These are phyloP conservation scores for Drechslerella stenobrocha DNA, from an alignment of 2,329 filamentous ascomycete species.

Conservation along the genomic window DNA sequence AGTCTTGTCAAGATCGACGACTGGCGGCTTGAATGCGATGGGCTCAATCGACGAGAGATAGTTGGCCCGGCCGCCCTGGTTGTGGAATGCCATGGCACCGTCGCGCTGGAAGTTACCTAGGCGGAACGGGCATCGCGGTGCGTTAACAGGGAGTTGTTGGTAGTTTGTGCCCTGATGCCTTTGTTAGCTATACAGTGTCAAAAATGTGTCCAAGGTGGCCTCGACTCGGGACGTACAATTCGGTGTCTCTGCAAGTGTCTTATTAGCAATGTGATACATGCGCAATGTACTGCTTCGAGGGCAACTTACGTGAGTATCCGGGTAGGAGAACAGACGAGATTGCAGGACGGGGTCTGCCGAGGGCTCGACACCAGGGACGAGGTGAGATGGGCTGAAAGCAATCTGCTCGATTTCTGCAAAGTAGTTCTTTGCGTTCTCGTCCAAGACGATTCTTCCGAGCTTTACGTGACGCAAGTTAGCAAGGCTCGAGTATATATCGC, in stretches of 20 bases:
- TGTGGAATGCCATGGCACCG: slow-evolving; percentile 68
- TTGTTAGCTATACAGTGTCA: slow-evolving; percentile 54
- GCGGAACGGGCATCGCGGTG: slow-evolving; percentile 55
- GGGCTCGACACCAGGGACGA: slow-evolving; percentile 69
- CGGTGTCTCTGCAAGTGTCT: slow-evolving; percentile 32
- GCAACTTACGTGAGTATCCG: slow-evolving; percentile 62
- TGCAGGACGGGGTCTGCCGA: slow-evolving; percentile 72
- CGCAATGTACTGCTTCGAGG: neutral
- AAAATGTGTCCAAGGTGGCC: neutral
- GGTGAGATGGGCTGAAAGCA: slow-evolving; percentile 69
- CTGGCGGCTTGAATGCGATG: slow-evolving; percentile 58
- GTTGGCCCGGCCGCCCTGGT: slow-evolving; percentile 68
- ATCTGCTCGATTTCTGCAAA: slow-evolving; percentile 71
- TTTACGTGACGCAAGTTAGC: slow-evolving; percentile 3
- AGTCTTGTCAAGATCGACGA: slow-evolving; percentile 58
- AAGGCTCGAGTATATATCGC: neutral
- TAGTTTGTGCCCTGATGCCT: slow-evolving; percentile 65
- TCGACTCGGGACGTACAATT: slow-evolving; percentile 24
- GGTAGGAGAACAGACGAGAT: slow-evolving; percentile 71
- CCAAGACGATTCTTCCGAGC: slow-evolving; percentile 61
- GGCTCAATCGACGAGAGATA: slow-evolving; percentile 62
- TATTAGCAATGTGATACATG: slow-evolving; percentile 7
- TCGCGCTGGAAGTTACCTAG: slow-evolving; percentile 70
- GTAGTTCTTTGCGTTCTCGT: slow-evolving; percentile 65
- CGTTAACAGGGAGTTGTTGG: slow-evolving; percentile 62